phyloP scores from a whole-genome alignment of 805 yeast genomes.

The Wickerhamiella australiensis region DNA sequence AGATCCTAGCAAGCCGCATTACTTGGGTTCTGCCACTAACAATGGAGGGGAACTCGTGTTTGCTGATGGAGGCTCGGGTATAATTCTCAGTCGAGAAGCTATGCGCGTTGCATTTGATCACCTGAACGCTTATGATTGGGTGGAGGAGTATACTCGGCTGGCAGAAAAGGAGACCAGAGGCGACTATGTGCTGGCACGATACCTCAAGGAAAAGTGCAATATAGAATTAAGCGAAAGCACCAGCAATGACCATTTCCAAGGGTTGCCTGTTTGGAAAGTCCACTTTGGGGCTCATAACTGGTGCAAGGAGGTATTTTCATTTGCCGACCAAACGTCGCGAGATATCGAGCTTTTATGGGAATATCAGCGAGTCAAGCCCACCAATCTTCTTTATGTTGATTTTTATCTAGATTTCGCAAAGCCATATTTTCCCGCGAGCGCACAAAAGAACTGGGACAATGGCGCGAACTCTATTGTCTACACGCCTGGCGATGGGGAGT shows the following conservation, averaged over 20 bases:
- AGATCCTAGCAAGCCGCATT: constrained; percentile 16
- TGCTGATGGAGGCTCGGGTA: constrained; percentile 21
- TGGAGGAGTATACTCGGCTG: constrained; percentile 15
- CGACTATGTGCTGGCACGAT: constrained; percentile 22
- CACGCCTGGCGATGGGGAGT: constrained; percentile 9
- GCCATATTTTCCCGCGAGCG: constrained; percentile 16
- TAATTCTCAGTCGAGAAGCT: constrained; percentile 18
- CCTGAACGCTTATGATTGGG: constrained; percentile 1
- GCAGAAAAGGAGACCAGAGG: constrained; percentile 21
- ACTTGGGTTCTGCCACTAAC: constrained; percentile 17
- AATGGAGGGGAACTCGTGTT: constrained; percentile 13
- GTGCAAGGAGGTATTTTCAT: constrained; percentile 23
- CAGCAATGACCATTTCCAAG: constrained; percentile 22
- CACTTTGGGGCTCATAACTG: constrained; percentile 19
- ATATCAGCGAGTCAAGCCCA: constrained; percentile 18
- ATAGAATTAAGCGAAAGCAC: constrained; percentile 14
- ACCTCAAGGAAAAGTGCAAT: constrained; percentile 14
- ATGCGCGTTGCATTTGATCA: constrained; percentile 17
- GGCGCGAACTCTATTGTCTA: constrained; percentile 20
- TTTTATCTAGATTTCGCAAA: constrained; percentile 23
- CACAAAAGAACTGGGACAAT: constrained; percentile 25
- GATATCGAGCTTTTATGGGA: constrained; percentile 21
- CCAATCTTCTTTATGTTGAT: constrained; percentile 19
- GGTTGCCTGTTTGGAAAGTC: constrained; percentile 19
- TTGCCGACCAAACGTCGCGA: constrained; percentile 19